Percentiles rank a stretch among this genome's conserved stretches.
These are phyloP conservation scores for Boletus rubescentipes DNA, from an alignment of 768 basidiomycete species.

Conservation along the genomic window DNA sequence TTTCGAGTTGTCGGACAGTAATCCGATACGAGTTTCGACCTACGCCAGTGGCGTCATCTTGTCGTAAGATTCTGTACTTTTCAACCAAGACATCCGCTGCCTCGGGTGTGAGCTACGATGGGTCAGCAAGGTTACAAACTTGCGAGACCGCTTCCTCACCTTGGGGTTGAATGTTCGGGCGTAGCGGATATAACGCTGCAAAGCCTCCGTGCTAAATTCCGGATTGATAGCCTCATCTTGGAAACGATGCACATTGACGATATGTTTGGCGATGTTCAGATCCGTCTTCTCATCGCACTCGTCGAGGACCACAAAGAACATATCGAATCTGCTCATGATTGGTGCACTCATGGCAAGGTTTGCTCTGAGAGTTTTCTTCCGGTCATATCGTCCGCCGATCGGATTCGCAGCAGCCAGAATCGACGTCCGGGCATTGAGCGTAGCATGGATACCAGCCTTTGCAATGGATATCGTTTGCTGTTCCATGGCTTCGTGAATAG, in stretches of 20 bases:
- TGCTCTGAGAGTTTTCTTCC: slow-evolving; percentile 85
- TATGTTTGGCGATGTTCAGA: slow-evolving; percentile 91
- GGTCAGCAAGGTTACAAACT: slow-evolving; percentile 4
- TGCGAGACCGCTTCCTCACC: slow-evolving; percentile 39
- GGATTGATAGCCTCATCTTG: slow-evolving; percentile 93
- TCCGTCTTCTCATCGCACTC: slow-evolving; percentile 95
- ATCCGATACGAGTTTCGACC: slow-evolving; percentile 94
- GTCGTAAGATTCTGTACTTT: slow-evolving; percentile 88
- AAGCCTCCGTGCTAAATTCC: slow-evolving; percentile 94
- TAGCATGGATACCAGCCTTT: slow-evolving; percentile 98
- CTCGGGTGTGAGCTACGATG: slow-evolving; percentile 78
- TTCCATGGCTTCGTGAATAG: slow-evolving; percentile 99
- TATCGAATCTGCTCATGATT: slow-evolving; percentile 97
- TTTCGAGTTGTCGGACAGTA: slow-evolving; percentile 96
- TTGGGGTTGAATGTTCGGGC: slow-evolving; percentile 98
- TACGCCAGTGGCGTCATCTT: slow-evolving; percentile 87
- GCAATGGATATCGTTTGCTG: slow-evolving; percentile 99
- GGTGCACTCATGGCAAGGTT: slow-evolving; percentile 98
- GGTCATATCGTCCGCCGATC: slow-evolving; percentile 93
- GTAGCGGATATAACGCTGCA: slow-evolving; percentile 96
- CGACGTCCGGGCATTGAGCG: slow-evolving; percentile 94
- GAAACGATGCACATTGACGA: slow-evolving; percentile 96
- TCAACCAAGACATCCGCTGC: slow-evolving; percentile 92
- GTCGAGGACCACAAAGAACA: slow-evolving; percentile 98
- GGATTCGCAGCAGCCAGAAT: slow-evolving; percentile 99